Evolutionary conservation across 2,329 filamentous ascomycete species (phyloP).

Genomic region (Claviceps pusilla): DNA sequence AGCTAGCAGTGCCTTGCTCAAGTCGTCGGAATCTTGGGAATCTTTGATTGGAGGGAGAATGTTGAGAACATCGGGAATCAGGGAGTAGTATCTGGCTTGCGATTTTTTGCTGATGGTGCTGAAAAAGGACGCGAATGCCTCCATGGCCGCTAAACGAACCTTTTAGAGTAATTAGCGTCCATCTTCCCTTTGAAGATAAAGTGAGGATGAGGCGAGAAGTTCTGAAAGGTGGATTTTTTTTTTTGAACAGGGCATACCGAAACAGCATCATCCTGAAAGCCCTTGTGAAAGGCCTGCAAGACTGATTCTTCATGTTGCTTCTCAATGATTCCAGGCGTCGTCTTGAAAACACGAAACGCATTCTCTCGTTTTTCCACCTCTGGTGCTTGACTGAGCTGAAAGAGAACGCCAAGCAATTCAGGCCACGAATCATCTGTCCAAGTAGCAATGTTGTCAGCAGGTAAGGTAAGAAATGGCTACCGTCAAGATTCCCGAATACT

Average conservation of each 20-base stretch:
- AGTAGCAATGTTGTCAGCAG: background rate
- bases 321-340: constrained; percentile 89
- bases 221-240: background rate
- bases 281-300: constrained; percentile 71
- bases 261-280: constrained; percentile 79
- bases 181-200: background rate
- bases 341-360: constrained; percentile 88
- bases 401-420: constrained; percentile 72
- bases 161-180: constrained; percentile 18
- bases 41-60: constrained; percentile 91
- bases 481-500: constrained; percentile 17
- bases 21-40: constrained; percentile 72
- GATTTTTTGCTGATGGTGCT: constrained; percentile 75
- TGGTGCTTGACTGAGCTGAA: constrained; percentile 75
- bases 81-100: constrained; percentile 71
- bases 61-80: constrained; percentile 85
- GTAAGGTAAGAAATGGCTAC: too few relatives aligned
- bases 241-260: constrained; percentile 35
- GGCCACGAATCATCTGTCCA: constrained; percentile 67
- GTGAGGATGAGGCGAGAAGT: too few relatives aligned
- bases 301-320: constrained; percentile 91
- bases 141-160: constrained; percentile 88
- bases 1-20: constrained; percentile 77
- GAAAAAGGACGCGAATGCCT: constrained; percentile 95
- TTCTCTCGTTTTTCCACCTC: constrained; percentile 78